Evolutionary conservation across 495 filamentous ascomycete genomes (phyloP).

Genomic region (Xanthoparmelia taractica): DNA sequence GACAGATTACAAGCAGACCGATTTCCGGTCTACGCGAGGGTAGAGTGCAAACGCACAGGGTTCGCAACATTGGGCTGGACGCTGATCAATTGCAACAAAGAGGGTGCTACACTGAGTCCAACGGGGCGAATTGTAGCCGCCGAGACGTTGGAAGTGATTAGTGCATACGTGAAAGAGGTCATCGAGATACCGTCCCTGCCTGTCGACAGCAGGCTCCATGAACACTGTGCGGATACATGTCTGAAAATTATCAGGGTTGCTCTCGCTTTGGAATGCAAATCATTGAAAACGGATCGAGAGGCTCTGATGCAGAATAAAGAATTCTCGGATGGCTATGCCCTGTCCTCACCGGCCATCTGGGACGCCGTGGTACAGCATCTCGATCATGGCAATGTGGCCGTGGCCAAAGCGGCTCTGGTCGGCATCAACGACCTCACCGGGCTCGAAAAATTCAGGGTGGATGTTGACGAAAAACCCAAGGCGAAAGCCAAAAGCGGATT

Average conservation of each 20-base stretch:
- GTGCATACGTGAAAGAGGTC: constrained; percentile 41
- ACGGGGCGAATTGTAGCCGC: constrained; percentile 47
- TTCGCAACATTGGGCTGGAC: constrained; percentile 44
- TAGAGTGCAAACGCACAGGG: constrained; percentile 46
- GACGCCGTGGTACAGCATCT: constrained; percentile 63
- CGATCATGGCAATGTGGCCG: constrained; percentile 49
- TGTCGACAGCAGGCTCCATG: constrained; percentile 1
- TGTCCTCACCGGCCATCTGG: constrained; percentile 65
- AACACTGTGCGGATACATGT: constrained; percentile 15
- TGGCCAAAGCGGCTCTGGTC: constrained; percentile 64
- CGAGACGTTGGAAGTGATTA: constrained; percentile 46
- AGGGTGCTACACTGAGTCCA: constrained; percentile 40
- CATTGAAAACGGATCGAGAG: constrained; percentile 62
- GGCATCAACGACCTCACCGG: constrained; percentile 60
- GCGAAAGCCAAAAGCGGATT: constrained; percentile 55
- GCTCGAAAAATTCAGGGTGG: constrained; percentile 60
- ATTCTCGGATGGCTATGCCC: constrained; percentile 59
- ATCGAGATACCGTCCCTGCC: constrained; percentile 31
- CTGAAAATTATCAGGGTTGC: constrained; percentile 49
- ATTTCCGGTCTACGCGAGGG: constrained; percentile 38
- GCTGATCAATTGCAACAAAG: constrained; percentile 45
- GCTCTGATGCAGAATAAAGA: constrained; percentile 49
- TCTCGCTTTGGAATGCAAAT: constrained; percentile 67
- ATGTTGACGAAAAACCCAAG: constrained; percentile 50
- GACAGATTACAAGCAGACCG: constrained; percentile 50